Evolutionary conservation across 345 rosid species (phyloP).

Genomic region (Eutrema japonicum): DNA sequence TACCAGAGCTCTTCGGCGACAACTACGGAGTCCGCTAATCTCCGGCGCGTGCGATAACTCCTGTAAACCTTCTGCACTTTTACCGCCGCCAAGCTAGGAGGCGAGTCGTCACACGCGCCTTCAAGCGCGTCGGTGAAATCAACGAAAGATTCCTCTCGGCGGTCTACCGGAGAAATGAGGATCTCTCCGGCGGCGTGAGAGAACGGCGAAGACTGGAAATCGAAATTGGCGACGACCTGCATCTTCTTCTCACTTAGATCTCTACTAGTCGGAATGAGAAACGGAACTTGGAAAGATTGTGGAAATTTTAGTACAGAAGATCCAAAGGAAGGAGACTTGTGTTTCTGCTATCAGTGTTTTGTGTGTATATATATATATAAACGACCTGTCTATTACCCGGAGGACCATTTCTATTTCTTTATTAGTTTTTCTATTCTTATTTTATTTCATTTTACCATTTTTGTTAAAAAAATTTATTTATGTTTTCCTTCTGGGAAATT

Average conservation of each 20-base stretch:
- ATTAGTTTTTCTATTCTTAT: not conserved
- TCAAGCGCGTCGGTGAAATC: conserved; percentile 1
- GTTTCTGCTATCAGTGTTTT: conserved; percentile 16
- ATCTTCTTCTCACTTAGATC: conserved; percentile 35
- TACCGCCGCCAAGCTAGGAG: conserved; percentile 57
- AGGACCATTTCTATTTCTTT: conserved; percentile 11
- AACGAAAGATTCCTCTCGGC: conserved; percentile 16
- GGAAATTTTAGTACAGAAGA: not conserved
- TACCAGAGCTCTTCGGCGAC: conserved; percentile 93
- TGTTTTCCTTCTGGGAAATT: conserved; percentile 16
- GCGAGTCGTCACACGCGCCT: conserved; percentile 30
- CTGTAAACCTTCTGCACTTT: conserved; percentile 83
- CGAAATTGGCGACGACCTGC: conserved; percentile 56
- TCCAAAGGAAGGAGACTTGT: conserved; percentile 13
- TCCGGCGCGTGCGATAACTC: conserved; percentile 91
- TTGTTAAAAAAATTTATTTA: not conserved
- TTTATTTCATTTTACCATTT: conserved; percentile 22
- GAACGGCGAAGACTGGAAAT: conserved; percentile 49
- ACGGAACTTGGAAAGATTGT: not conserved
- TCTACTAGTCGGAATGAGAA: conserved; percentile 19
- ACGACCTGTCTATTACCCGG: not conserved
- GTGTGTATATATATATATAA: conserved; percentile 25
- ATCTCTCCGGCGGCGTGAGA: conserved; percentile 39
- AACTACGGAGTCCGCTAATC: conserved; percentile 84
- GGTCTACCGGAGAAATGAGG: conserved; percentile 34